Evolutionary conservation across 208 protist genomes (phyloP).

Genomic region (Crithidia expoeki): DNA sequence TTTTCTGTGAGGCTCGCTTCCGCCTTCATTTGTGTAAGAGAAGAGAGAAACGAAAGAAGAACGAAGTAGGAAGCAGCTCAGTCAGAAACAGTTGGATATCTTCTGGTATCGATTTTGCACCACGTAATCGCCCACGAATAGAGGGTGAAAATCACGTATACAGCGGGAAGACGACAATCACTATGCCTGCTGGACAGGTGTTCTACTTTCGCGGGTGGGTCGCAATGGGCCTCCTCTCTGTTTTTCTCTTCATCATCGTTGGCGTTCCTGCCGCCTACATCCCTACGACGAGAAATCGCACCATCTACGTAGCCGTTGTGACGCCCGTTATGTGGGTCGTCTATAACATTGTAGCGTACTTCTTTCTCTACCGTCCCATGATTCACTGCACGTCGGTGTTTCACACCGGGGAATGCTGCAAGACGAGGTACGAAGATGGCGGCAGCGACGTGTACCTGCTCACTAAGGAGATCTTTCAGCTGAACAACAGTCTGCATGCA

Average conservation of each 20-base stretch:
- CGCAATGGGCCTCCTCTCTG: slow-evolving; percentile 52
- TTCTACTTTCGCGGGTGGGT: slow-evolving; percentile 59
- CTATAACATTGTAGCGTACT: slow-evolving; percentile 57
- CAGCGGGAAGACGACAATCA: background rate
- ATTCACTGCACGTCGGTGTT: slow-evolving; percentile 42
- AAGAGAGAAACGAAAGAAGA: too few relatives aligned
- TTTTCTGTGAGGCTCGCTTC: too few relatives aligned
- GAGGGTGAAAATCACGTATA: too few relatives aligned
- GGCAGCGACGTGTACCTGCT: slow-evolving; percentile 27
- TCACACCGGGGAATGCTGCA: slow-evolving; percentile 31
- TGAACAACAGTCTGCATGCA: slow-evolving; percentile 43
- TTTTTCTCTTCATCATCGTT: slow-evolving; percentile 51
- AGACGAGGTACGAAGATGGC: slow-evolving; percentile 22
- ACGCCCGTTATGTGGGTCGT: slow-evolving; percentile 48
- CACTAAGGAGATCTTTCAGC: slow-evolving; percentile 66
- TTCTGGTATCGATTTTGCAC: too few relatives aligned
- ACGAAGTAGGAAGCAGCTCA: too few relatives aligned
- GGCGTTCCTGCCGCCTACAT: slow-evolving; percentile 65
- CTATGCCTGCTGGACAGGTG: background rate
- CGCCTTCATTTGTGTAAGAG: too few relatives aligned
- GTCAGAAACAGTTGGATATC: too few relatives aligned
- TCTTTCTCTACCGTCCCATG: slow-evolving; percentile 64
- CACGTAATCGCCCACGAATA: too few relatives aligned
- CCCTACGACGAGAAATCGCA: slow-evolving; percentile 25
- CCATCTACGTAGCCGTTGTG: slow-evolving; percentile 60